Percentiles rank a stretch among this genome's conserved stretches.
phyloP scores from a whole-genome alignment of 495 filamentous ascomycete species.

The Penicillium longicatenatum region DNA sequence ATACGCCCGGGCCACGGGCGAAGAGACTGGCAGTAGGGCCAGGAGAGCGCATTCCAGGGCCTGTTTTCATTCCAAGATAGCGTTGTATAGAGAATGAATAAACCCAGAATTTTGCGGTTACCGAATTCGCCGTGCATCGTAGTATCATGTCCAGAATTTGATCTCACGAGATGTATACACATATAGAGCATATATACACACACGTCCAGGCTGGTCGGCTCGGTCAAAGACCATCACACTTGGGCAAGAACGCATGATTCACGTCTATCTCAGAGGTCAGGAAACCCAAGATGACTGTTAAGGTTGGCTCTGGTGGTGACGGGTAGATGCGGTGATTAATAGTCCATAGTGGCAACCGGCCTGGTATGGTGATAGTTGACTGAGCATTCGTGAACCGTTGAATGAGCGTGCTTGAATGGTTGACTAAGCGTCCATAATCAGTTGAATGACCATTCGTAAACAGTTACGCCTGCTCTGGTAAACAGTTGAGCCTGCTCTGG shows the following conservation, averaged over 20 bases:
- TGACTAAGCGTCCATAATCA: background rate
- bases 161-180: background rate
- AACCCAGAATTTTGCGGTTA: slow-evolving; percentile 3
- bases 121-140: slow-evolving; percentile 1
- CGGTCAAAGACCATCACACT: slow-evolving; percentile 3
- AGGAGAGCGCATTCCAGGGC: background rate
- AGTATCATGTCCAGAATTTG: slow-evolving; percentile 1
- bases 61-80: slow-evolving; percentile 3
- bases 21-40: slow-evolving; percentile 1
- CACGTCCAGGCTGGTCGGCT: slow-evolving; percentile 1
- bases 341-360: slow-evolving; percentile 1
- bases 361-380: slow-evolving; percentile 1
- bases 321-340: background rate
- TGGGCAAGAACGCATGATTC: background rate
- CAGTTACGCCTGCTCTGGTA: too few relatives aligned
- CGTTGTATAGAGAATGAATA: background rate
- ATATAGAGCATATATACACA: background rate
- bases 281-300: background rate
- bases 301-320: slow-evolving; percentile 2
- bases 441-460: background rate
- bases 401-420: background rate
- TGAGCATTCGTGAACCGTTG: background rate
- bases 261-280: slow-evolving; percentile 2
- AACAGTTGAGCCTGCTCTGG: too few relatives aligned
- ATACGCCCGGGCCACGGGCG: slow-evolving; percentile 4